phyloP scores from a whole-genome alignment of 23 red algal species.

The Gracilaria gracilis region DNA sequence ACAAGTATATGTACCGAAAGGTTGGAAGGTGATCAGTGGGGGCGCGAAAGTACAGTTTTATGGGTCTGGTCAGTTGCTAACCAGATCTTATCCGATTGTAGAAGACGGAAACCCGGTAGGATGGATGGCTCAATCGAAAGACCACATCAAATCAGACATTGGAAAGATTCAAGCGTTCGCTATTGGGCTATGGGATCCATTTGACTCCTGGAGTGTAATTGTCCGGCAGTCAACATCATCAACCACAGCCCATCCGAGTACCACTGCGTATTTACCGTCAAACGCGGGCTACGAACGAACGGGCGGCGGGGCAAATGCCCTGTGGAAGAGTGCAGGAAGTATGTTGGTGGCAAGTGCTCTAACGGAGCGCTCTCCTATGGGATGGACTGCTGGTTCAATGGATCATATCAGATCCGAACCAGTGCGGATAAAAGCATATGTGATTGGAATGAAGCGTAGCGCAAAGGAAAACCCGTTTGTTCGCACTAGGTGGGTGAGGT shows the following conservation, averaged over 20 bases:
- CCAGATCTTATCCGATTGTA: slow-evolving; percentile 36
- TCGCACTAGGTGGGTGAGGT: neutral
- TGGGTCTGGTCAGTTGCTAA: slow-evolving; percentile 44
- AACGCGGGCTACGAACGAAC: neutral
- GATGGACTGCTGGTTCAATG: slow-evolving; percentile 26
- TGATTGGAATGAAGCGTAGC: slow-evolving; percentile 41
- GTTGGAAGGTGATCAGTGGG: slow-evolving; percentile 55
- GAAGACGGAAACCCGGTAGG: slow-evolving; percentile 14
- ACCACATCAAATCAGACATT: slow-evolving; percentile 22
- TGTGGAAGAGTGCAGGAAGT: slow-evolving; percentile 4
- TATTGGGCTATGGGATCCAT: slow-evolving; percentile 36
- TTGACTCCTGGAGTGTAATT: slow-evolving; percentile 32
- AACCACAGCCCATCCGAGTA: slow-evolving; percentile 10
- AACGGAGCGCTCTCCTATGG: neutral
- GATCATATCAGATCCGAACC: slow-evolving; percentile 15
- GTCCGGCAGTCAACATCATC: neutral
- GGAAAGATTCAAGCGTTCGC: slow-evolving; percentile 52
- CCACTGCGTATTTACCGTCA: slow-evolving; percentile 4
- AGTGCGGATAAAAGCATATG: neutral
- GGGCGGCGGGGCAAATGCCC: slow-evolving; percentile 35
- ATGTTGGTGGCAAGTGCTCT: slow-evolving; percentile 1
- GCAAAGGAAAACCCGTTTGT: neutral
- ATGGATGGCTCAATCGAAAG: slow-evolving; percentile 49
- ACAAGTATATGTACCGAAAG: slow-evolving; percentile 39
- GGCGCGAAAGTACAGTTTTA: slow-evolving; percentile 44